Evolutionary conservation across 176 grass and related monocot genomes (phyloP).

Genomic region (Hordeum marinum): DNA sequence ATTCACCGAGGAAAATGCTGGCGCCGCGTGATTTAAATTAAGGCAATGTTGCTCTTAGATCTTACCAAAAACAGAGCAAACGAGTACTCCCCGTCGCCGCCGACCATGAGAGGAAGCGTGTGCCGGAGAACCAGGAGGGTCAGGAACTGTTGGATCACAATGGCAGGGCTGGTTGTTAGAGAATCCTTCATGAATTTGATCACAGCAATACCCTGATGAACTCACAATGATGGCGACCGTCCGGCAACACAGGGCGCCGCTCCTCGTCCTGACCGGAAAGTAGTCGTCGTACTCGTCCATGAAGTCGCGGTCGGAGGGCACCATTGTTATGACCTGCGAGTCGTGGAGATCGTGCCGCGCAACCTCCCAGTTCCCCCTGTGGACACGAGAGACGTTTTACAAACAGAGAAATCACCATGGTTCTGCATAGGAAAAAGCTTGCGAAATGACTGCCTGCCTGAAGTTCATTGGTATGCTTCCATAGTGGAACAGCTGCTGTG

Average conservation of each 20-base stretch:
- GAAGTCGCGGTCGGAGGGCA: slow-evolving; percentile 51
- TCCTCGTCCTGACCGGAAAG: slow-evolving; percentile 41
- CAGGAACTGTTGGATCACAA: slow-evolving; percentile 62
- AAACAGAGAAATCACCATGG: neutral
- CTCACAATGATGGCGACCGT: slow-evolving; percentile 69
- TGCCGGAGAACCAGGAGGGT: slow-evolving; percentile 80
- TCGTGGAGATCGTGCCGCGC: slow-evolving; percentile 54
- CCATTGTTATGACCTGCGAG: slow-evolving; percentile 76
- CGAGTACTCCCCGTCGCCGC: slow-evolving; percentile 66
- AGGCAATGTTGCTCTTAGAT: neutral
- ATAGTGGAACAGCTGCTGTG: slow-evolving; percentile 78
- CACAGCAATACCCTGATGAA: neutral
- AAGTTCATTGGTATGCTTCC: slow-evolving; percentile 93
- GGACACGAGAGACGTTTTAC: neutral
- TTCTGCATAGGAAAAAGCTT: neutral
- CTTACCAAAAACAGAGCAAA: slow-evolving; percentile 75
- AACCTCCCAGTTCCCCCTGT: slow-evolving; percentile 85
- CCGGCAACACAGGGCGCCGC: slow-evolving; percentile 48
- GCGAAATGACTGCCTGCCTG: slow-evolving; percentile 57
- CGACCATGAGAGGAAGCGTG: slow-evolving; percentile 63
- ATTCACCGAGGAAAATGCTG: neutral
- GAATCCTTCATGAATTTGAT: neutral
- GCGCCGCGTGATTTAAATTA: neutral
- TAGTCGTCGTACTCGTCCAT: slow-evolving; percentile 51
- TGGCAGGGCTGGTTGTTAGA: neutral